A percentile compares a stretch with the other conserved stretches of the same genome.
phyloP scores from a whole-genome alignment of 768 basidiomycete genomes.

The Suillus brevipes region DNA sequence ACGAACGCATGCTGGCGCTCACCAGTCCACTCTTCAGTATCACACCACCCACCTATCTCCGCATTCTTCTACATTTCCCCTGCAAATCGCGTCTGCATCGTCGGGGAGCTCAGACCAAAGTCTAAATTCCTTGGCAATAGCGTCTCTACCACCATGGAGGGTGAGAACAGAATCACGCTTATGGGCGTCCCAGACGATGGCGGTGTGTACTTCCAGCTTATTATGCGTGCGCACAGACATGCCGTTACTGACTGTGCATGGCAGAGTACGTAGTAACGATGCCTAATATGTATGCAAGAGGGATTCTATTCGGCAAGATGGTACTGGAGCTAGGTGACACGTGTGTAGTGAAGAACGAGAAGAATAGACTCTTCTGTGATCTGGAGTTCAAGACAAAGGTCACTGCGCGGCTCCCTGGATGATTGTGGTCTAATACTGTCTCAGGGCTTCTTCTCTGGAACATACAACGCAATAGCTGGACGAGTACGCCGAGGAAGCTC shows the following conservation, averaged over 20 bases:
- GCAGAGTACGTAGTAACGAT: conserved; percentile 87
- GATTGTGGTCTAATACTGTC: not conserved
- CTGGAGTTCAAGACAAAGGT: conserved; percentile 99
- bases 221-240: not conserved
- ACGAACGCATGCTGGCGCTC: conserved; percentile 8
- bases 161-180: conserved; percentile 85
- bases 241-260: conserved; percentile 8
- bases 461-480: conserved; percentile 89
- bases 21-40: conserved; percentile 53
- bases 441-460: conserved; percentile 95
- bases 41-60: conserved; percentile 91
- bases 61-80: conserved; percentile 97
- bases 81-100: conserved; percentile 79
- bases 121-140: conserved; percentile 96
- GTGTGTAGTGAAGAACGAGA: conserved; percentile 82
- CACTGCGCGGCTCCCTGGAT: not conserved
- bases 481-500: conserved; percentile 62
- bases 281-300: conserved; percentile 97
- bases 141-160: conserved; percentile 95
- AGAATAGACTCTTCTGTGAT: conserved; percentile 71
- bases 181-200: conserved; percentile 86
- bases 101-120: conserved; percentile 94
- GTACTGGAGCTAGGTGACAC: conserved; percentile 93
- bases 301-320: conserved; percentile 91
- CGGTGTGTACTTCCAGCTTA: conserved; percentile 49